Conservation (phyloP, 2,329 filamentous ascomycete species). For the Talaromyces sp. region DNA sequence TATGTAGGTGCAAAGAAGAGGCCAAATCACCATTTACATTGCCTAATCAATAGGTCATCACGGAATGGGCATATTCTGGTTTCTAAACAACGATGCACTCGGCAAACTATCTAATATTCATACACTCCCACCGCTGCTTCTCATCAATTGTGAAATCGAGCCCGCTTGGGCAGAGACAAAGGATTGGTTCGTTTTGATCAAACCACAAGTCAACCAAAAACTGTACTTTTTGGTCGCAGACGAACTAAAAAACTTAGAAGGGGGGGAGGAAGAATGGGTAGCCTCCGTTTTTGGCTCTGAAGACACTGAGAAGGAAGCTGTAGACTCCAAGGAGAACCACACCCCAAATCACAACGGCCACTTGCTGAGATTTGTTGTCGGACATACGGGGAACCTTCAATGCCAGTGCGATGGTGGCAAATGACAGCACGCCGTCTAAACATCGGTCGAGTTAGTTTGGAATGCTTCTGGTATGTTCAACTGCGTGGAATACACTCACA, state of each 20-base stretch:
- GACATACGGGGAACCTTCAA: conserved; percentile 87
- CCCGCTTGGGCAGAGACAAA: not conserved
- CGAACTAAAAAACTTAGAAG: conserved; percentile 50
- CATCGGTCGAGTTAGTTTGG: conserved; percentile 10
- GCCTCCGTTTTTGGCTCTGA: conserved; percentile 88
- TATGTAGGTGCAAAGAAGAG: not conserved
- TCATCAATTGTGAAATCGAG: not conserved
- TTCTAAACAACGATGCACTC: not conserved
- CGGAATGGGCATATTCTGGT: not conserved
- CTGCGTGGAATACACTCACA: conserved; percentile 57
- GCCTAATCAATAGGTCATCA: not conserved
- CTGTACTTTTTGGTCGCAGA: not conserved
- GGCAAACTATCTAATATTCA: not conserved
- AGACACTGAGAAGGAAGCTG: conserved; percentile 89
- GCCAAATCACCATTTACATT: not conserved
- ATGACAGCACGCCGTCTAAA: conserved; percentile 72
- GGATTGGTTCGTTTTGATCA: not conserved
- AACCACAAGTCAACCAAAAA: not conserved
- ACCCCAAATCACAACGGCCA: conserved; percentile 75
- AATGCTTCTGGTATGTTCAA: not conserved
- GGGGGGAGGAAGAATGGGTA: conserved; percentile 94
- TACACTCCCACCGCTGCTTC: not conserved
- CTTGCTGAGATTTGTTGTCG: conserved; percentile 70
- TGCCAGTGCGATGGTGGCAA: conserved; percentile 84
- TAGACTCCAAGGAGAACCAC: conserved; percentile 75